Evolutionary conservation across 2,329 filamentous ascomycete genomes (phyloP), one percentile per base, ranked within the genome.

Genomic region (Sarocladium brachiariae): DNA sequence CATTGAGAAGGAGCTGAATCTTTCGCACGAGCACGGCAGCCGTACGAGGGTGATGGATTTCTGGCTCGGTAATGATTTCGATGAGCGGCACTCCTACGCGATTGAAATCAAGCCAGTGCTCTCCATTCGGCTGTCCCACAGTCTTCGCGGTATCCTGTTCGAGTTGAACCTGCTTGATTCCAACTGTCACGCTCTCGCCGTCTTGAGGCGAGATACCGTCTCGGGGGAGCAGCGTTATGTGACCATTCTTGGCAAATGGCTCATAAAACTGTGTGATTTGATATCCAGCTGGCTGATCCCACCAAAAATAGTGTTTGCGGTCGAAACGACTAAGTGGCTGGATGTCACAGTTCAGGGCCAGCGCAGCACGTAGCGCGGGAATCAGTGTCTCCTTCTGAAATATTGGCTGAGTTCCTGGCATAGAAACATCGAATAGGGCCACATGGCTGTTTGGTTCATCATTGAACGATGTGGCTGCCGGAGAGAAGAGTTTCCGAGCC

Each of bases 71-170:
- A 58, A 99, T 97, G 58, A 99, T 93, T 67, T 99, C 93, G 55
- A 99, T 86, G 43, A 99, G 75, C 4, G 93, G 91, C 49, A 91
- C 80, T 2, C 91, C 93, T 3, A 93, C 90, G 24, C 93, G 86
- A 64, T 97, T 97, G 69, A 96, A 91, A 65, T 99, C 93, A 23
- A 99, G 77, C 63, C 95, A 84, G 56, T 91, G 83, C 4, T 80
- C 79, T 11, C 80, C 83, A 11, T 80, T 82, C 1, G 86, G 81
- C 58, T 92, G 84, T 24, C 88, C 84, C 34, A 91, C 78, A 1
- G 92, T 96, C 69, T 97, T 97, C 57, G 91, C 93, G 1, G 93
- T 97, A 65, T 99, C 93, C 69, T 99, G 93, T 70, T 99, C 93
- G 73, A 99, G 84, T 68, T 99, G 93, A 8, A 99, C 79, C 67